phyloP scores from a whole-genome alignment of 805 yeast species.

The Starmerella sp. region DNA sequence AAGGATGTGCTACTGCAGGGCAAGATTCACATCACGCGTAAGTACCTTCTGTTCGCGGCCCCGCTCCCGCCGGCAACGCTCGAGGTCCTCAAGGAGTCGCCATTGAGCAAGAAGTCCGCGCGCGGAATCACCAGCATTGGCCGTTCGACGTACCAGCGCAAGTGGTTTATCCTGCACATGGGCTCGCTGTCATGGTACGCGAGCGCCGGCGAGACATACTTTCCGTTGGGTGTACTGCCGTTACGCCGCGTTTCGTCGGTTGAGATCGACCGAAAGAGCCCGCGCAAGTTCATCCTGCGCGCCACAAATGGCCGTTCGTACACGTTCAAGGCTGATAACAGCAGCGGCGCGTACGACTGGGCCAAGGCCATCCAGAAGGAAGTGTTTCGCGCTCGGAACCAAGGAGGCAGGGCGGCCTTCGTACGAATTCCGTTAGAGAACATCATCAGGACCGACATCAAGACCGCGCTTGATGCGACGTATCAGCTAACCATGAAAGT shows the following conservation, averaged over 20 bases:
- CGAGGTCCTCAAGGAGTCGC: conserved; percentile 39
- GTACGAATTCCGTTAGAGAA: conserved; percentile 65
- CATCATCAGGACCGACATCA: conserved; percentile 49
- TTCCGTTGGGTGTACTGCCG: conserved; percentile 69
- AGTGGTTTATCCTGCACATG: conserved; percentile 71
- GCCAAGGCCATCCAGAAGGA: conserved; percentile 59
- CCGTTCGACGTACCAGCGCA: conserved; percentile 36
- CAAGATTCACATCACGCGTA: conserved; percentile 58
- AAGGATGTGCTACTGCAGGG: conserved; percentile 81
- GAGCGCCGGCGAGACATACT: conserved; percentile 69
- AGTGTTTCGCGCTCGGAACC: conserved; percentile 61
- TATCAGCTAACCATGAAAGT: conserved; percentile 31
- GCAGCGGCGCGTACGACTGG: conserved; percentile 71
- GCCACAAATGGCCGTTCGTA: conserved; percentile 47
- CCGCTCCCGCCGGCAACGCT: conserved; percentile 49
- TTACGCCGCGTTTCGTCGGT: conserved; percentile 51
- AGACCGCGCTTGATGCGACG: conserved; percentile 44
- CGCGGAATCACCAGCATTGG: conserved; percentile 24
- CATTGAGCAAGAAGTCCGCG: conserved; percentile 34
- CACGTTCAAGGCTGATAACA: conserved; percentile 61
- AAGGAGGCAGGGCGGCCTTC: conserved; percentile 58
- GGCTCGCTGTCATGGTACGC: conserved; percentile 58
- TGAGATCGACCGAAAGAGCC: conserved; percentile 34
- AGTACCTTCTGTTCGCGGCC: conserved; percentile 63
- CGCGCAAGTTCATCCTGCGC: conserved; percentile 45